Conservation (phyloP, 2,329 filamentous ascomycete genomes). For the Neoscytalidium dimidiatum region DNA sequence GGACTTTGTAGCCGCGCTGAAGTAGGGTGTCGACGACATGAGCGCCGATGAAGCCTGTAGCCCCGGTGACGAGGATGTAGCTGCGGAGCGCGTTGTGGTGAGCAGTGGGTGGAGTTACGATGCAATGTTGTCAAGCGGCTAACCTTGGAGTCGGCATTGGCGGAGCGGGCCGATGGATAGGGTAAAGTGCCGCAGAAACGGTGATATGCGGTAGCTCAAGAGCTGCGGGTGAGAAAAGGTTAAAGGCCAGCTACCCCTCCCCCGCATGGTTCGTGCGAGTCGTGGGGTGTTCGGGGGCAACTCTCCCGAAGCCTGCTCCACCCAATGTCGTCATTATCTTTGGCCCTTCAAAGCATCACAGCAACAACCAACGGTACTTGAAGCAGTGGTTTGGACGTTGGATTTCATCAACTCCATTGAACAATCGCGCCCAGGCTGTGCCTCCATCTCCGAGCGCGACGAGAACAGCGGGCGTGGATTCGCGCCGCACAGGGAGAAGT, state of each 20-base stretch:
- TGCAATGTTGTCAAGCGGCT: not conserved
- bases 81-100: not conserved
- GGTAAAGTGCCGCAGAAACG: not conserved
- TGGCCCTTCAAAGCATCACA: too few species aligned
- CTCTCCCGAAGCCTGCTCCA: not conserved
- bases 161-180: not conserved
- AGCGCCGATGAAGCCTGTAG: conserved; percentile 29
- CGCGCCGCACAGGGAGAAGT: too few species aligned
- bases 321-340: not conserved
- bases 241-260: not conserved
- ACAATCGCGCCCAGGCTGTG: too few species aligned
- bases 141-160: not conserved
- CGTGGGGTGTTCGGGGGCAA: not conserved
- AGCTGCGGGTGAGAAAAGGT: not conserved
- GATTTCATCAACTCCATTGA: too few species aligned
- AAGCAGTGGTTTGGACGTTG: too few species aligned
- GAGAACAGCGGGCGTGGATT: too few species aligned
- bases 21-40: conserved; percentile 27
- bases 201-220: not conserved
- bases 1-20: conserved; percentile 21
- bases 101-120: accelerated
- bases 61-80: conserved; percentile 28
- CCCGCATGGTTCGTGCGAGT: not conserved
- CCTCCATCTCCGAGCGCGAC: too few species aligned
- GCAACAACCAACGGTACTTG: too few species aligned